phyloP scores from a whole-genome alignment of 2,329 filamentous ascomycete genomes.

The Fusarium albidum region DNA sequence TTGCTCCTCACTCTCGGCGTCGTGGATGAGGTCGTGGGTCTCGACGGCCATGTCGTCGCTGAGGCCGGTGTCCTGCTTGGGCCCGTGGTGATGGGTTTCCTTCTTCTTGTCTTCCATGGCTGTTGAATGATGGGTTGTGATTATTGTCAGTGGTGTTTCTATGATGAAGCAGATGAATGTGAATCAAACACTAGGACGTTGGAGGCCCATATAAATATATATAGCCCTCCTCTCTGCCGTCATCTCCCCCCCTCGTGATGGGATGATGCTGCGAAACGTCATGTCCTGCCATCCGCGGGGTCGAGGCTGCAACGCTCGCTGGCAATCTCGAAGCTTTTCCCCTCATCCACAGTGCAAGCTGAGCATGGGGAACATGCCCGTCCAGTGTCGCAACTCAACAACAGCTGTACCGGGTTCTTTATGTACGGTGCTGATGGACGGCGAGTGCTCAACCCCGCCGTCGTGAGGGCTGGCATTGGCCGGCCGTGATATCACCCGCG shows the following conservation, averaged over 20 bases:
- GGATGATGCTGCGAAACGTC: slow-evolving; percentile 40
- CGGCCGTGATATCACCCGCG: too few relatives aligned
- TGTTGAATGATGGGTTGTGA: not conserved
- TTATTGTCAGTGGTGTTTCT: not conserved
- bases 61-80: slow-evolving; percentile 35
- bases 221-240: slow-evolving; percentile 20
- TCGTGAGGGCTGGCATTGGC: too few relatives aligned
- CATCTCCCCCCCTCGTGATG: slow-evolving; percentile 22
- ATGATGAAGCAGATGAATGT: not conserved
- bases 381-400: fast-evolving
- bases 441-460: too few relatives aligned
- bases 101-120: slow-evolving; percentile 23
- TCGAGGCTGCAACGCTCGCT: slow-evolving; percentile 25
- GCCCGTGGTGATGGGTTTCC: not conserved
- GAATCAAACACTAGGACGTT: not conserved
- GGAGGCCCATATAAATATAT: slow-evolving; percentile 31
- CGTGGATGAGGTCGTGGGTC: slow-evolving; percentile 46
- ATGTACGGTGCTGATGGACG: slow-evolving; percentile 9
- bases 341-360: slow-evolving; percentile 37
- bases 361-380: slow-evolving; percentile 5
- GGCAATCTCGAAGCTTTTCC: slow-evolving; percentile 30
- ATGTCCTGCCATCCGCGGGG: slow-evolving; percentile 28
- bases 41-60: slow-evolving; percentile 44
- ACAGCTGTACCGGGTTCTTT: not conserved
- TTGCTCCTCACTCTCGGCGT: slow-evolving; percentile 46